Conservation (phyloP, 1,284 basidiomycete species). For the Schizophyllum commune region DNA sequence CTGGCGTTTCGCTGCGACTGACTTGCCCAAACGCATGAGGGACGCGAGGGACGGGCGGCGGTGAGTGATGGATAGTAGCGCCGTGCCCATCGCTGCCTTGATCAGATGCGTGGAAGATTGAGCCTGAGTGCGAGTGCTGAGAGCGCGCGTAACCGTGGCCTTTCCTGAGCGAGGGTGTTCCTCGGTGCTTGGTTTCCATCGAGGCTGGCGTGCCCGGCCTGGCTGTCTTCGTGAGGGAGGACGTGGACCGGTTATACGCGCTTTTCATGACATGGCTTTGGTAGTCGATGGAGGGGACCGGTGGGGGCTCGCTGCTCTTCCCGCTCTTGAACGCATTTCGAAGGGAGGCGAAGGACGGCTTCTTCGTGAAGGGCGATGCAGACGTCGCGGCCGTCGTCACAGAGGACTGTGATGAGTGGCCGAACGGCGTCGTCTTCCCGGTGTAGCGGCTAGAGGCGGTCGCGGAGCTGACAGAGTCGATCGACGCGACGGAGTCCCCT, state of each 20-base stretch:
- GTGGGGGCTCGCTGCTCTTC: slow-evolving; percentile 53
- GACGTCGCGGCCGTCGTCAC: slow-evolving; percentile 41
- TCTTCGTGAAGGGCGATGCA: slow-evolving; percentile 56
- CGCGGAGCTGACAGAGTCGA: slow-evolving; percentile 52
- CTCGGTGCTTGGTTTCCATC: slow-evolving; percentile 32
- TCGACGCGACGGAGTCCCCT: slow-evolving; percentile 68
- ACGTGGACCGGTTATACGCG: slow-evolving; percentile 73
- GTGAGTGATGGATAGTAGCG: slow-evolving; percentile 32
- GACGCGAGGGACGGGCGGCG: slow-evolving; percentile 70
- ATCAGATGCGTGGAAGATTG: slow-evolving; percentile 62
- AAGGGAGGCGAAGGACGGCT: slow-evolving; percentile 79
- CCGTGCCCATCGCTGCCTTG: slow-evolving; percentile 53
- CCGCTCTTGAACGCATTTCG: slow-evolving; percentile 81
- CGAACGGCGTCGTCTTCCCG: slow-evolving; percentile 44
- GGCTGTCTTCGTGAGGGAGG: slow-evolving; percentile 43
- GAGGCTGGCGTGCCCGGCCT: slow-evolving; percentile 61
- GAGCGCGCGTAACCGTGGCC: slow-evolving; percentile 56
- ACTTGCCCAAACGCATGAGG: slow-evolving; percentile 48
- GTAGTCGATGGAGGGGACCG: slow-evolving; percentile 59
- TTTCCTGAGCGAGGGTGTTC: slow-evolving; percentile 34
- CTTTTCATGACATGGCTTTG: slow-evolving; percentile 63
- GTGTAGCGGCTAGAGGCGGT: slow-evolving; percentile 34
- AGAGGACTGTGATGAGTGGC: slow-evolving; percentile 64
- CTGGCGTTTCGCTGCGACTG: slow-evolving; percentile 44
- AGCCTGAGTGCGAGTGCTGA: slow-evolving; percentile 67